Evolutionary conservation across 2,329 filamentous ascomycete species (phyloP).

Genomic region (Endoconidiophora laricicola): DNA sequence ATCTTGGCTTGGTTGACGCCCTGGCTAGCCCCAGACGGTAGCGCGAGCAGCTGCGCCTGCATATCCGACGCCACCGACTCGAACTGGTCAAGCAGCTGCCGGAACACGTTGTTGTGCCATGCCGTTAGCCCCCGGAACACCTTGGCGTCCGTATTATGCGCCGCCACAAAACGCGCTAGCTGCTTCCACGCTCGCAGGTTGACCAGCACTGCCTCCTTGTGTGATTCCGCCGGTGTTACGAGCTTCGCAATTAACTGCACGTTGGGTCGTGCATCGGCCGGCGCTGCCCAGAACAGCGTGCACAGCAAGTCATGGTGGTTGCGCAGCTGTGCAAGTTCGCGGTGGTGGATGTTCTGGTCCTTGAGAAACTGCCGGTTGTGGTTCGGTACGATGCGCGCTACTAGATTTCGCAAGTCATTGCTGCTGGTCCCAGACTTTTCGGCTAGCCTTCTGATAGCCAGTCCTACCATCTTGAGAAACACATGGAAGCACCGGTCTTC

Average conservation of each 20-base stretch:
- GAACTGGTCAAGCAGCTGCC: slow-evolving; percentile 40
- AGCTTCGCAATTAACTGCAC: slow-evolving; percentile 40
- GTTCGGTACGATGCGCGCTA: slow-evolving; percentile 46
- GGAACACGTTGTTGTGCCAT: slow-evolving; percentile 42
- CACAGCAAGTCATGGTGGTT: slow-evolving; percentile 55
- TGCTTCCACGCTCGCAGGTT: slow-evolving; percentile 48
- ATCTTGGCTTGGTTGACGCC: slow-evolving; percentile 29
- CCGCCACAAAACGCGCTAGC: slow-evolving; percentile 40
- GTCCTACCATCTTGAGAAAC: slow-evolving; percentile 45
- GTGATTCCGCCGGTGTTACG: slow-evolving; percentile 41
- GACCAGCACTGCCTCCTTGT: slow-evolving; percentile 49
- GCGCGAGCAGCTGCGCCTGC: slow-evolving; percentile 34
- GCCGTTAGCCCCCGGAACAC: slow-evolving; percentile 28
- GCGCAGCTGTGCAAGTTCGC: slow-evolving; percentile 45
- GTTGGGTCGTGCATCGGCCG: slow-evolving; percentile 34
- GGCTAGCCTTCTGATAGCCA: slow-evolving; percentile 36
- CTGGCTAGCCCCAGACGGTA: slow-evolving; percentile 27
- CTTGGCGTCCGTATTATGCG: slow-evolving; percentile 25
- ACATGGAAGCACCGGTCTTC: slow-evolving; percentile 51
- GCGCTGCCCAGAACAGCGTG: slow-evolving; percentile 48
- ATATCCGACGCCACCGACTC: slow-evolving; percentile 38
- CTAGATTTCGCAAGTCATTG: slow-evolving; percentile 44
- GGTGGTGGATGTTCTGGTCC: slow-evolving; percentile 41
- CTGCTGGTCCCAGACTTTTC: slow-evolving; percentile 23
- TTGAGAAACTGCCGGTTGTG: slow-evolving; percentile 48